Conservation (phyloP, 164 flowering plant species). For the Amborella trichopoda region DNA sequence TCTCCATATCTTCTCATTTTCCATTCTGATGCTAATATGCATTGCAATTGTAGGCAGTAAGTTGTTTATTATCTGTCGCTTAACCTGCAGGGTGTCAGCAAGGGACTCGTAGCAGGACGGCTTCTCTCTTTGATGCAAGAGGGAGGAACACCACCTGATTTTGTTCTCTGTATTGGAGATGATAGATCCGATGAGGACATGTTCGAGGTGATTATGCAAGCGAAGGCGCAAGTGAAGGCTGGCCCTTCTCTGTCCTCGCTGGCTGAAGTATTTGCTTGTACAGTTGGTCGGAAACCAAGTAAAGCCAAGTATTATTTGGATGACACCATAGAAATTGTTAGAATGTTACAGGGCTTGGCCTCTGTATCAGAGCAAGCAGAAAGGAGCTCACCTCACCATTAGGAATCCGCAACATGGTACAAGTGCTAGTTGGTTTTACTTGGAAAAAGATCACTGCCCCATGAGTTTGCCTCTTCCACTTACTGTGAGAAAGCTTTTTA, state of each 20-base stretch:
- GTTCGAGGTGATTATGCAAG: slow-evolving; percentile 57
- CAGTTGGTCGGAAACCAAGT: slow-evolving; percentile 59
- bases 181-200: slow-evolving; percentile 76
- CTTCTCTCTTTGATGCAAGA: slow-evolving; percentile 42
- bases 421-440: too few species aligned
- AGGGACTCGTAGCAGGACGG: slow-evolving; percentile 56
- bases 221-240: slow-evolving; percentile 21
- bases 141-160: slow-evolving; percentile 38
- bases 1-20: too few species aligned
- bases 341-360: slow-evolving; percentile 61
- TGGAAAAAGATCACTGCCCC: too few species aligned
- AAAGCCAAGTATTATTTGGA: slow-evolving; percentile 70
- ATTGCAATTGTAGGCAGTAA: too few species aligned
- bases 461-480: too few species aligned
- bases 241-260: slow-evolving; percentile 34
- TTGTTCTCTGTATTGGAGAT: slow-evolving; percentile 74
- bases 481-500: too few species aligned
- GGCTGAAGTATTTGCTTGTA: slow-evolving; percentile 65
- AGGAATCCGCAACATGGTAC: background rate
- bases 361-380: slow-evolving; percentile 34
- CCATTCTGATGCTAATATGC: too few species aligned
- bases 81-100: slow-evolving; percentile 60
- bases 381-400: slow-evolving; percentile 2
- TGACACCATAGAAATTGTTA: slow-evolving; percentile 43
- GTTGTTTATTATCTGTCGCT: background rate